These are phyloP conservation scores for Urtica urens DNA, from an alignment of 306 rosid species.

Conservation along the genomic window DNA sequence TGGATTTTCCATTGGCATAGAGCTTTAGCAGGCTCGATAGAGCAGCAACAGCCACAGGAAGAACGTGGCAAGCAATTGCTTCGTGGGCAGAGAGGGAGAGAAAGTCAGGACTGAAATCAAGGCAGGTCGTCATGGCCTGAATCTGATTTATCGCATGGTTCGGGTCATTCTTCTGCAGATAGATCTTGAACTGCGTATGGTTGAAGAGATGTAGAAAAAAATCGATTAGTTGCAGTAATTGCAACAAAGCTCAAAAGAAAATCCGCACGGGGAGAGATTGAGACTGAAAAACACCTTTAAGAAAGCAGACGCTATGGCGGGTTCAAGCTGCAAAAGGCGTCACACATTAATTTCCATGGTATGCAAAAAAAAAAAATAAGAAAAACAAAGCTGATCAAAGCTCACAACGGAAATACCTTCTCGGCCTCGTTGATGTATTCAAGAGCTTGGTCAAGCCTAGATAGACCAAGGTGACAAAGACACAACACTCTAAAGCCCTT, in stretches of 20 bases:
- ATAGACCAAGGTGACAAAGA: conserved; percentile 83
- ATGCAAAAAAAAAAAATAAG: conserved; percentile 13
- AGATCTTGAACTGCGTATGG: conserved; percentile 65
- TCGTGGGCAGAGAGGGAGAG: conserved; percentile 93
- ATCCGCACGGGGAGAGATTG: not conserved
- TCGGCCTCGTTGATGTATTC: conserved; percentile 87
- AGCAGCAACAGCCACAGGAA: conserved; percentile 69
- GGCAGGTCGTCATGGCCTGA: conserved; percentile 73
- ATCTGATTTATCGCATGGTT: conserved; percentile 57
- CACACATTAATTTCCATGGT: no score
- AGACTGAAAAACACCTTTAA: conserved; percentile 50
- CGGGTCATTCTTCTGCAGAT: conserved; percentile 70
- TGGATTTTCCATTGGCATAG: conserved; percentile 54
- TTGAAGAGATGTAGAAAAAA: conserved; percentile 17
- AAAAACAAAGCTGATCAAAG: no score
- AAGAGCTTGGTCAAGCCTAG: conserved; percentile 71
- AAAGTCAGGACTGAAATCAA: conserved; percentile 74
- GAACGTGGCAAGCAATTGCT: conserved; percentile 87
- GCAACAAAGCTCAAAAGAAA: not conserved
- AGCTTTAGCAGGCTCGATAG: conserved; percentile 57
- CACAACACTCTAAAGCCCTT: conserved; percentile 88
- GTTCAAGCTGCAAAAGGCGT: conserved; percentile 93
- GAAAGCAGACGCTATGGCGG: conserved; percentile 71
- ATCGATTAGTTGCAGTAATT: not conserved
- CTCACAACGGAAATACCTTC: conserved; percentile 46